Percentiles rank a stretch among this genome's conserved stretches.
These are phyloP conservation scores for Pythium insidiosum DNA, from an alignment of 352 stramenopile genomes.

Conservation along the genomic window DNA sequence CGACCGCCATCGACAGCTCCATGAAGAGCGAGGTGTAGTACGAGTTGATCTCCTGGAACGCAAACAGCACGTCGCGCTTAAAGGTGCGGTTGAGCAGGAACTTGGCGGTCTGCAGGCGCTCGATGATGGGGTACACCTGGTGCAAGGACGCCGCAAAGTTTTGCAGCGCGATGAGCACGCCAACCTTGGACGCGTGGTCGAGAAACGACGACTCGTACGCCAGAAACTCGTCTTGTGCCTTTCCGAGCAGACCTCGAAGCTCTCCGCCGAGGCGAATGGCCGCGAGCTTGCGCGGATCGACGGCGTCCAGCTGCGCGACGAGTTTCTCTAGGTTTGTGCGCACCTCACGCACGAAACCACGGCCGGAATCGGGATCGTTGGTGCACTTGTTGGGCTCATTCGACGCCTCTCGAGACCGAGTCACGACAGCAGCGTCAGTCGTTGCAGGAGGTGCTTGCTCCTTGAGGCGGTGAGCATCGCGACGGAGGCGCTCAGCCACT, in stretches of 20 bases:
- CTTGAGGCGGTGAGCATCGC: too few relatives aligned
- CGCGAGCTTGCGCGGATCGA: conserved; percentile 54
- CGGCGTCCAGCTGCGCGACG: conserved; percentile 41
- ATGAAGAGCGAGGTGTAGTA: conserved; percentile 83
- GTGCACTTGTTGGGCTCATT: background rate
- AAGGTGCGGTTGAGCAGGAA: conserved; percentile 76
- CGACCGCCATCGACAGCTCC: conserved; percentile 70
- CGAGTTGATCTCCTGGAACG: conserved; percentile 82
- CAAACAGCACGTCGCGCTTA: conserved; percentile 66
- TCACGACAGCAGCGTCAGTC: background rate
- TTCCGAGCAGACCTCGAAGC: conserved; percentile 65
- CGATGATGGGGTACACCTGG: conserved; percentile 45
- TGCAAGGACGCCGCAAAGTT: conserved; percentile 62
- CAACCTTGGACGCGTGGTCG: conserved; percentile 37
- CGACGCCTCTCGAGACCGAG: conserved; percentile 2
- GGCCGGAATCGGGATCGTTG: background rate
- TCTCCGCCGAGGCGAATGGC: conserved; percentile 60
- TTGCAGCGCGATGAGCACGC: conserved; percentile 60
- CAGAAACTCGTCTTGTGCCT: conserved; percentile 68
- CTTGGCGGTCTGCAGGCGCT: conserved; percentile 45
- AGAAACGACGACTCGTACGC: conserved; percentile 55
- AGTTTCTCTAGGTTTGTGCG: conserved; percentile 32
- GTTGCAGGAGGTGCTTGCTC: too few relatives aligned
- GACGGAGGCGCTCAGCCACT: too few relatives aligned
- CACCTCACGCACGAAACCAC: conserved; percentile 12